These are phyloP conservation scores for Silene uniflora DNA, from an alignment of 148 eudicot genomes.

Conservation along the genomic window DNA sequence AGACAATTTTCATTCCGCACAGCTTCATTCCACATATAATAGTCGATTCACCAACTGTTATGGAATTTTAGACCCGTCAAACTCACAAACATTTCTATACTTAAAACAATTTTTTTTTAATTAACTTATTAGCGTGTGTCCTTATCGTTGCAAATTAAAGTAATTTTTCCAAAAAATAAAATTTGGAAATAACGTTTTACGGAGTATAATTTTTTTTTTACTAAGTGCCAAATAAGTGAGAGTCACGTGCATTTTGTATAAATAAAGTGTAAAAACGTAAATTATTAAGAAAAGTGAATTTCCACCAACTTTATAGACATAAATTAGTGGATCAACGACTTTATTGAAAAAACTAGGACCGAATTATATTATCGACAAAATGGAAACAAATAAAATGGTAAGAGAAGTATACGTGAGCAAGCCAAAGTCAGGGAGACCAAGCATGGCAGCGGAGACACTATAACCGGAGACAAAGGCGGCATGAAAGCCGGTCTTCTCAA, in stretches of 20 bases:
- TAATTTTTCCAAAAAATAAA: no score
- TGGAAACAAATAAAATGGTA: not conserved
- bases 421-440: slow-evolving; percentile 33
- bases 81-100: no score
- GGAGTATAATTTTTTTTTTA: no score
- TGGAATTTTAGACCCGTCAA: not conserved
- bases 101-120: no score
- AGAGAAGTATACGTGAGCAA: slow-evolving; percentile 25
- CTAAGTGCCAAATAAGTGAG: not conserved
- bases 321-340: not conserved
- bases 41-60: no score
- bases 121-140: no score
- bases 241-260: not conserved
- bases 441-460: slow-evolving; percentile 31
- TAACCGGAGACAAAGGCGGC: slow-evolving; percentile 31
- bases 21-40: not conserved
- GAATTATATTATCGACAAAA: not conserved
- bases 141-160: no score
- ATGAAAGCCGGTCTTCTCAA: slow-evolving; percentile 23
- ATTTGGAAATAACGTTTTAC: no score
- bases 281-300: not conserved
- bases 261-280: not conserved
- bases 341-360: not conserved
- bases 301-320: not conserved
- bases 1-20: no score